Evolutionary conservation across 139 green algal species (phyloP).

Genomic region (Auxenochlorella pyrenoidosa): DNA sequence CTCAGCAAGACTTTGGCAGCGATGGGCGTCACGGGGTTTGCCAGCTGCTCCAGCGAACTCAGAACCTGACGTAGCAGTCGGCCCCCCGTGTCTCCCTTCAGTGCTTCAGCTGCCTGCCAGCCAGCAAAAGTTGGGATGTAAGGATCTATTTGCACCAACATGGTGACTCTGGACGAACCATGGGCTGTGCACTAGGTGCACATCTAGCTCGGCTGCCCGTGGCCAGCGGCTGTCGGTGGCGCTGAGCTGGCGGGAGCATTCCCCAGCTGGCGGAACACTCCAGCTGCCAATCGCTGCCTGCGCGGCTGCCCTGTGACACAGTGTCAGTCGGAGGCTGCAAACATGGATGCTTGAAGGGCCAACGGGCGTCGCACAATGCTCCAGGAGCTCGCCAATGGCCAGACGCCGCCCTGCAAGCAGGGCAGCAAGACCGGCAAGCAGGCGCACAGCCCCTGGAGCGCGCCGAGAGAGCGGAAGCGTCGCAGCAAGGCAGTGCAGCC

Average conservation of each 20-base stretch:
- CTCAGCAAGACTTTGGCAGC: too few relatives aligned
- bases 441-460: constrained; percentile 30
- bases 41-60: too few relatives aligned
- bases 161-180: too few relatives aligned
- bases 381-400: constrained; percentile 1
- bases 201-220: too few relatives aligned
- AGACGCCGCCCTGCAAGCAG: constrained; percentile 9
- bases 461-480: constrained; percentile 14
- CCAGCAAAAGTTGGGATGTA: too few relatives aligned
- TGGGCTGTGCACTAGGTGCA: too few relatives aligned
- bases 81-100: too few relatives aligned
- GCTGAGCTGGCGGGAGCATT: neutral
- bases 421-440: constrained; percentile 9
- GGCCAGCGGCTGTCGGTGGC: neutral
- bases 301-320: neutral
- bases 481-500: neutral
- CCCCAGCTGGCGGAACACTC: neutral
- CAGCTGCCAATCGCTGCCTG: neutral
- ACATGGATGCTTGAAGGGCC: neutral
- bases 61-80: too few relatives aligned
- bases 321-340: neutral
- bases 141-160: too few relatives aligned
- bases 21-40: too few relatives aligned
- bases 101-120: too few relatives aligned
- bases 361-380: neutral